Percentiles rank a stretch among this genome's conserved stretches.
Conservation (phyloP, 345 rosid genomes). For the Melastoma malabathricum region DNA sequence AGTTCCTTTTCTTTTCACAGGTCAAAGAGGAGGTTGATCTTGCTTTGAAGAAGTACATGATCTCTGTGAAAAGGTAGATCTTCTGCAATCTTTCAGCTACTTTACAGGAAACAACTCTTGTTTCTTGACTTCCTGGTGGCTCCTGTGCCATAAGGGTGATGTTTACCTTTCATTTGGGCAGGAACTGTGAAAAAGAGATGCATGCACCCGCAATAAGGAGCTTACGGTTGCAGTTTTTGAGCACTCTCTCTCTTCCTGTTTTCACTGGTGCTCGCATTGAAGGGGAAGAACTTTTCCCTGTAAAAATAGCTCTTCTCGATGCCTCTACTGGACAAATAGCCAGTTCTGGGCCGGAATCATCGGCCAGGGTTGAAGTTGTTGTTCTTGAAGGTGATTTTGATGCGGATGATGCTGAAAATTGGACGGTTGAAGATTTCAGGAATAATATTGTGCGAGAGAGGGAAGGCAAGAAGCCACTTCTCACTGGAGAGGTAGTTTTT, state of each 20-base stretch:
- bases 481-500: constrained; percentile 57
- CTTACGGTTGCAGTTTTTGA: constrained; percentile 58
- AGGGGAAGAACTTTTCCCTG: constrained; percentile 53
- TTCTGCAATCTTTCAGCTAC: not conserved
- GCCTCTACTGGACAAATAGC: constrained; percentile 43
- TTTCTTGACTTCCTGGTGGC: not conserved
- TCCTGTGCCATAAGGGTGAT: not conserved
- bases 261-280: constrained; percentile 93
- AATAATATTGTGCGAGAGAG: constrained; percentile 87
- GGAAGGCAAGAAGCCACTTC: constrained; percentile 91
- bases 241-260: constrained; percentile 66
- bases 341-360: constrained; percentile 50
- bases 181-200: constrained; percentile 57
- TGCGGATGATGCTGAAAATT: constrained; percentile 43
- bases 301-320: constrained; percentile 67
- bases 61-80: constrained; percentile 48
- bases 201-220: constrained; percentile 43
- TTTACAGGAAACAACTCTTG: not conserved
- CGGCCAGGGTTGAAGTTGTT: constrained; percentile 68
- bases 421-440: constrained; percentile 71
- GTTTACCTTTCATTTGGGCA: constrained; percentile 14
- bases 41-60: constrained; percentile 67
- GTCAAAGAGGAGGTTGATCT: constrained; percentile 91
- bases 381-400: constrained; percentile 96
- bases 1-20: constrained; percentile 22